Base-by-base conservation (phyloP, 768 basidiomycete genomes). In the Paxillus ammoniavirescens region DNA sequence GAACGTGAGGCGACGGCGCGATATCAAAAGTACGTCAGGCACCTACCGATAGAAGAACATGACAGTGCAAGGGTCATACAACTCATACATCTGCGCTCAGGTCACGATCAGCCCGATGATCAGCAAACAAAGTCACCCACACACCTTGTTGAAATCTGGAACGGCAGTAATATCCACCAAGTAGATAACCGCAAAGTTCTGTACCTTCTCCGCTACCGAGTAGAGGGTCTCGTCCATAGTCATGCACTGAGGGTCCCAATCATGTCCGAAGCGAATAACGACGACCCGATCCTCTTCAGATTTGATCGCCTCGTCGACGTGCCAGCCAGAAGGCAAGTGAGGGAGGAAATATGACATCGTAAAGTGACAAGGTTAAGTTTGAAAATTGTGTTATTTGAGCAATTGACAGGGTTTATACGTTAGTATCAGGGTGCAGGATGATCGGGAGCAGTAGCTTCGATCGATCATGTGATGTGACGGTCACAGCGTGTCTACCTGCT, bases 101-200 rank as follows among this genome's bases (percentile, higher is more conserved):
- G 30, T 44, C 28, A 42, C 43, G 15, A 28, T 45, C 43, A 45
- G 43, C 21, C 26, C 26, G 26, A 26, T 26, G 5, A 26, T 31
- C 43, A 8, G 7, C 28, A 35, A 23, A 10, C 15, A 47, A 17
- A 18, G 12, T 23, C 2, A 4, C 2, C 15, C 42, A 52, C 54
- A 64, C 47, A 89, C 95, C 84, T 98, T 98, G 75, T 96, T 98
- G 75, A 98, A 98, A 69, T 98, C 97, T 2, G 97, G 96, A 0
- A 98, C 96, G 56, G 93, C 86, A 0, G 93, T 97, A 65, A 97
- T 98, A 69, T 99, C 96, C 18, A 86, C 84, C 12, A 97, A 77
- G 66, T 98, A 98, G 59, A 98, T 93, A 62, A 98, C 93, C 8
- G 95, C 94, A 72, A 96, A 98, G 75, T 99, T 98, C 77, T 98